Percentiles rank a stretch among this genome's conserved stretches.
phyloP scores from a whole-genome alignment of 2,329 filamentous ascomycete species.

The Botrytis squamosa region DNA sequence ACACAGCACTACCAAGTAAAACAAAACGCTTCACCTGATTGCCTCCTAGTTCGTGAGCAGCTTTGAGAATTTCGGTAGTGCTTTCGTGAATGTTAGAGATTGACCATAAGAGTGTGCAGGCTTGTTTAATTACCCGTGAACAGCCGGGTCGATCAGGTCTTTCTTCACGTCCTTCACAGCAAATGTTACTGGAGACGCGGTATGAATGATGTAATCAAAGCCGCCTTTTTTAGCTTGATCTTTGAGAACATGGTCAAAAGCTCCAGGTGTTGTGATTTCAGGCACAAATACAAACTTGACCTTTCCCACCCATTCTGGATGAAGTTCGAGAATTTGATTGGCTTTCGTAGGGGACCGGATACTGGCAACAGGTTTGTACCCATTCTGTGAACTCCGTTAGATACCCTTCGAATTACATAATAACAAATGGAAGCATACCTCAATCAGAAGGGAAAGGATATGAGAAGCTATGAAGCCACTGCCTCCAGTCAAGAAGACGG shows the following conservation, averaged over 20 bases:
- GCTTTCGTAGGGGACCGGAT: conserved; percentile 47
- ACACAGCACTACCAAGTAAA: conserved; percentile 52
- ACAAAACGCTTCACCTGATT: conserved; percentile 41
- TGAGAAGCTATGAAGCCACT: conserved; percentile 53
- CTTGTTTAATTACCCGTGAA: conserved; percentile 43
- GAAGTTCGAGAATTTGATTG: conserved; percentile 42
- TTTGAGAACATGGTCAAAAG: conserved; percentile 56
- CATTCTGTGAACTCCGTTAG: conserved; percentile 6
- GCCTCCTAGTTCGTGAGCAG: conserved; percentile 57
- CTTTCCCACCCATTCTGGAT: conserved; percentile 37
- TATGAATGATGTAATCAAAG: conserved; percentile 56
- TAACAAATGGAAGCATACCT: conserved; percentile 10
- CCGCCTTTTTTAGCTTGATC: conserved; percentile 56
- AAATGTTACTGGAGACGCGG: conserved; percentile 55
- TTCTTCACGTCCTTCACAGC: conserved; percentile 36
- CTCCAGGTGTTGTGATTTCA: conserved; percentile 65
- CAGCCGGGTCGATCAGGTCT: conserved; percentile 51
- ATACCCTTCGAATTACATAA: neutral
- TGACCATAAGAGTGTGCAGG: neutral
- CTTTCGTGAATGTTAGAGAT: conserved; percentile 31
- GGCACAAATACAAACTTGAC: conserved; percentile 50
- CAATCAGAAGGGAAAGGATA: conserved; percentile 41
- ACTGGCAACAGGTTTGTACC: conserved; percentile 36
- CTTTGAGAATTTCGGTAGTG: conserved; percentile 68
- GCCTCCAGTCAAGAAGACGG: conserved; percentile 37